Conservation (phyloP, 768 basidiomycete genomes). For the Pisolithus microcarpus region DNA sequence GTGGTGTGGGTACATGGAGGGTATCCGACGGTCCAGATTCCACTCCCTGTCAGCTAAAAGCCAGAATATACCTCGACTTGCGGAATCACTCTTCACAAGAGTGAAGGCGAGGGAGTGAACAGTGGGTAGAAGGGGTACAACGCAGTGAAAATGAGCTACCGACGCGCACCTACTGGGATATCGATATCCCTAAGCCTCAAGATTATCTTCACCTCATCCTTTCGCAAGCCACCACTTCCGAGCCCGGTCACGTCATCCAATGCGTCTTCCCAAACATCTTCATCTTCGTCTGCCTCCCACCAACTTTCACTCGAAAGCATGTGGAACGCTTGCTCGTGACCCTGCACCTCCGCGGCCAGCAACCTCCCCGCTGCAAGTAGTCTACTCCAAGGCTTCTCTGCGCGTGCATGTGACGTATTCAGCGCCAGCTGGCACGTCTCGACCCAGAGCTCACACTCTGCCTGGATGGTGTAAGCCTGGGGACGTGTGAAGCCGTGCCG, state of each 20-base stretch:
- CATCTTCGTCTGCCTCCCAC: background rate
- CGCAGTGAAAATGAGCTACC: background rate
- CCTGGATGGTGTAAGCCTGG: conserved; percentile 56
- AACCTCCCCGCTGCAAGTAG: conserved; percentile 66
- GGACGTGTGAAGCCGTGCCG: conserved; percentile 16
- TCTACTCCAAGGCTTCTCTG: conserved; percentile 71
- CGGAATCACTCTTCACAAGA: no score
- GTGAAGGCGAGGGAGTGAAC: background rate
- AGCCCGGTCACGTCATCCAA: conserved; percentile 40
- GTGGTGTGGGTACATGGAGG: no score
- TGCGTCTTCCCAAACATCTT: conserved; percentile 45
- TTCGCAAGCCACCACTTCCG: conserved; percentile 54
- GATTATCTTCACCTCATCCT: conserved; percentile 54
- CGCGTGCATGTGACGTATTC: conserved; percentile 36
- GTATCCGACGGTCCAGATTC: no score
- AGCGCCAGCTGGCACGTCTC: conserved; percentile 67
- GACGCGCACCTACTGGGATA: background rate
- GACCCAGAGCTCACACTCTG: conserved; percentile 78
- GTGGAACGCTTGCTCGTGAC: conserved; percentile 26
- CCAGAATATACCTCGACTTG: no score
- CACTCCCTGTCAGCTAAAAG: no score
- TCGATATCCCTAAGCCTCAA: conserved; percentile 38
- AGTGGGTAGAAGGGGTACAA: background rate
- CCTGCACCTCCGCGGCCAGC: conserved; percentile 44
- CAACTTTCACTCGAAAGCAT: conserved; percentile 8